Evolutionary conservation across 768 basidiomycete genomes (phyloP).

Genomic region (Pleurotus giganteus): DNA sequence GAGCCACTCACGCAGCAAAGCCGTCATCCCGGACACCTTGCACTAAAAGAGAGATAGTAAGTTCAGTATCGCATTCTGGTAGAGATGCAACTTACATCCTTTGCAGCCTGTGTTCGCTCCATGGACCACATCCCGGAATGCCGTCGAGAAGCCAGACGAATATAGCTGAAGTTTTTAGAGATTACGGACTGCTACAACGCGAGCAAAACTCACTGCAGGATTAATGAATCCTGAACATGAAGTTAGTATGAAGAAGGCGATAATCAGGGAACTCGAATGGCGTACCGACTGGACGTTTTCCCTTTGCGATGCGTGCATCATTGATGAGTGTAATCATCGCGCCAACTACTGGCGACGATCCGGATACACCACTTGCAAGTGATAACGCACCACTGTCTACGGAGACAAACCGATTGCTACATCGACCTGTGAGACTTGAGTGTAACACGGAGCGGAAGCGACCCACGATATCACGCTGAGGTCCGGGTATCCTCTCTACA

Average conservation of each 20-base stretch:
- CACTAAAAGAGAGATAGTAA: slow-evolving; percentile 14
- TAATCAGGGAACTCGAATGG: slow-evolving; percentile 21
- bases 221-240: slow-evolving; percentile 37
- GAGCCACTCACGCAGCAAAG: slow-evolving; percentile 30
- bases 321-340: slow-evolving; percentile 38
- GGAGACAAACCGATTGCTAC: slow-evolving; percentile 14
- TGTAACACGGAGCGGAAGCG: slow-evolving; percentile 18
- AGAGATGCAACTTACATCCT: slow-evolving; percentile 24
- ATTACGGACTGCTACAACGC: neutral
- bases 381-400: slow-evolving; percentile 25
- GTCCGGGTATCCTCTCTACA: slow-evolving; percentile 32
- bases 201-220: slow-evolving; percentile 29
- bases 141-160: slow-evolving; percentile 27
- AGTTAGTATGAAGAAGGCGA: slow-evolving; percentile 8
- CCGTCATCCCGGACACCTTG: slow-evolving; percentile 29
- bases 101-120: slow-evolving; percentile 47
- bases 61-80: neutral
- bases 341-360: slow-evolving; percentile 30
- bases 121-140: slow-evolving; percentile 41
- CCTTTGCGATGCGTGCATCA: slow-evolving; percentile 32
- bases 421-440: neutral
- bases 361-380: slow-evolving; percentile 28
- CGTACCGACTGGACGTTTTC: slow-evolving; percentile 32
- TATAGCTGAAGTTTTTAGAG: slow-evolving; percentile 20
- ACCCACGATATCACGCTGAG: slow-evolving; percentile 34